Base-by-base conservation (phyloP, 176 grass and related monocot genomes). In the Canna indica region DNA sequence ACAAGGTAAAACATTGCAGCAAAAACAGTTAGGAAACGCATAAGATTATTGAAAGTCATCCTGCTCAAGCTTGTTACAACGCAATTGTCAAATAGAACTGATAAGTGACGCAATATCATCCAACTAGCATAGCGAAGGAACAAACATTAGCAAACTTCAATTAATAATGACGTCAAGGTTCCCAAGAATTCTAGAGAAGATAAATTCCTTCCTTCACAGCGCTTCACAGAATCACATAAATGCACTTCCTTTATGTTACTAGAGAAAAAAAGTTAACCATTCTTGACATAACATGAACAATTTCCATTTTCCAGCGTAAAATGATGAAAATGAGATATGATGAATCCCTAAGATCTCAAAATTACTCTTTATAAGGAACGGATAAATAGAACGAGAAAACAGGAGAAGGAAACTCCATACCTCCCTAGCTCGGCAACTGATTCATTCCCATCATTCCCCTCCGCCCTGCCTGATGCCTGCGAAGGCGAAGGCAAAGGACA, bases 401-500 rank as follows among this genome's bases (percentile, higher is more conserved):
- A 0, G 16, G 5, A 44, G 0, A 3, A 4, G 53, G 29, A 46
- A 54, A 32, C 7, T 0, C 31, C 68, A 78, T 54, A 91, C 89
- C 89, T 88, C 22, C 31, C 74, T n/a, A 25, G 80, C 72, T 27
- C 35, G 32, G 45, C 26, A 7, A 50, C 59, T 8, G 52, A 20
- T 13, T 36, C 73, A 24, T 57, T 81, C 62, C 36, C 75, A 0
- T 78, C 73, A 59, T 72, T 73, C 1, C 79, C 82, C 27, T 80
- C 17, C 60, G 76, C 4, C 69, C 61, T 67, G 29, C 61, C 5
- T 20, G 17, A 30, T 42, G 48, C 4, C 48, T 9, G 35, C 56
- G 45, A 69, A 8, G 77, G 82, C 7, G 82, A 83, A 30, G 77
- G 89, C 32, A 85, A 70, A 17, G 71, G 74, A 36, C 59, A 71